phyloP scores from a whole-genome alignment of 139 green algal genomes.

The Pleodorina starrii region DNA sequence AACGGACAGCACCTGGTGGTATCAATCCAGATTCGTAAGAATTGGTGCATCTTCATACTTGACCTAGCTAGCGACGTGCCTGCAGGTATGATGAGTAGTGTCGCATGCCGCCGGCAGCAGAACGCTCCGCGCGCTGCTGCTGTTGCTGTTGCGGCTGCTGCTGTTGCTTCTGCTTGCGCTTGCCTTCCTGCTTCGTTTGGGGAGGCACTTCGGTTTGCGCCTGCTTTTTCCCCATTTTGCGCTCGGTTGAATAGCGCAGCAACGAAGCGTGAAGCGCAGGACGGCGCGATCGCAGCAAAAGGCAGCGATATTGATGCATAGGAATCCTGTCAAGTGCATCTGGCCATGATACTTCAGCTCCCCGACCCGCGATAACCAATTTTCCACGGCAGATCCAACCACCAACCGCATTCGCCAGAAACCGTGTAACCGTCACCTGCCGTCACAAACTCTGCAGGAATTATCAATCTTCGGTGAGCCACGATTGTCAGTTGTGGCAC shows the following conservation, averaged over 20 bases:
- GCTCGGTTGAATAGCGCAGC: not conserved
- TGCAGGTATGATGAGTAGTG: conserved; percentile 38
- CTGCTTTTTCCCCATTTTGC: conserved; percentile 11
- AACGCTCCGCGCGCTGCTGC: not conserved
- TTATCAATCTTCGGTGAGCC: no score
- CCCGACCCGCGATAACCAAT: no score
- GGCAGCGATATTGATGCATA: not conserved
- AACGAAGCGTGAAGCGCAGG: not conserved
- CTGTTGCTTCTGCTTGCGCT: conserved; percentile 3
- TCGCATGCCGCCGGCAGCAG: conserved; percentile 3
- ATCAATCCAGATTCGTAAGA: not conserved
- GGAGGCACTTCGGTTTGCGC: not conserved
- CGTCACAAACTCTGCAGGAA: no score
- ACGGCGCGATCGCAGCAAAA: not conserved
- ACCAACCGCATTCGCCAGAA: no score
- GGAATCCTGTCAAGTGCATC: no score
- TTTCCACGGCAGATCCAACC: no score
- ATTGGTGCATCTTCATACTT: no score
- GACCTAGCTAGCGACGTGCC: not conserved
- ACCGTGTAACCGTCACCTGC: no score
- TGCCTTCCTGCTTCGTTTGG: conserved; percentile 15
- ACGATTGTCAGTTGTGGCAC: no score
- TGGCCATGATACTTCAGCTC: no score
- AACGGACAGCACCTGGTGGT: conserved; percentile 51
- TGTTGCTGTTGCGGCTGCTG: not conserved